These are phyloP conservation scores for Sisymbrium altissimum DNA, from an alignment of 345 rosid species.

Conservation along the genomic window DNA sequence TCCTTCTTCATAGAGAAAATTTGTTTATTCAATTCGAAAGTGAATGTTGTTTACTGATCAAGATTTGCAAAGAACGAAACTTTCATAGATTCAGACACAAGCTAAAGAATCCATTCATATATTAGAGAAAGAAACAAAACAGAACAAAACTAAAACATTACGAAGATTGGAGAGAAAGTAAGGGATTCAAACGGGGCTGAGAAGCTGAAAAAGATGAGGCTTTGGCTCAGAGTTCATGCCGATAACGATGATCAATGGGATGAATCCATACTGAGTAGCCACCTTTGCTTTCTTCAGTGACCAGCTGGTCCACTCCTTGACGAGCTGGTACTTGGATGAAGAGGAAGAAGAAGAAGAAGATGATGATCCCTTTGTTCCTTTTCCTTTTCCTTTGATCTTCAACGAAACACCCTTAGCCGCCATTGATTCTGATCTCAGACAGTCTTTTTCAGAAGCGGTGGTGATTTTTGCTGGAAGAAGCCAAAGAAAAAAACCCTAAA, in stretches of 20 bases:
- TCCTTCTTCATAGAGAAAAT: not conserved
- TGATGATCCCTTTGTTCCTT: slow-evolving; percentile 39
- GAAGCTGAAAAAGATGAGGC: slow-evolving; percentile 72
- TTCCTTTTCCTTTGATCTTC: slow-evolving; percentile 50
- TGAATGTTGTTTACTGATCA: not conserved
- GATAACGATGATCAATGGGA: slow-evolving; percentile 76
- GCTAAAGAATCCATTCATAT: not conserved
- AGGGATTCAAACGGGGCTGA: slow-evolving; percentile 57
- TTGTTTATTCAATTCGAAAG: slow-evolving; percentile 16
- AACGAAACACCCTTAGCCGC: slow-evolving; percentile 43
- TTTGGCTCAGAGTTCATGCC: slow-evolving; percentile 98
- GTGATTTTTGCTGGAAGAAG: not conserved
- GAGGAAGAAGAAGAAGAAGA: slow-evolving; percentile 23
- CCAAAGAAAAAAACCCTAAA: slow-evolving; percentile 18
- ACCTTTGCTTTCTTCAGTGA: slow-evolving; percentile 77
- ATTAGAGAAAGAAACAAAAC: not conserved
- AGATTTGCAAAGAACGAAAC: slow-evolving; percentile 6
- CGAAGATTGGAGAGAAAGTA: not conserved
- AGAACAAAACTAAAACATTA: slow-evolving; percentile 3
- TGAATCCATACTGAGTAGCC: slow-evolving; percentile 81
- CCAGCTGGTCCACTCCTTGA: slow-evolving; percentile 94
- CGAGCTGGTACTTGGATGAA: slow-evolving; percentile 38
- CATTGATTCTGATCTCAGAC: slow-evolving; percentile 36
- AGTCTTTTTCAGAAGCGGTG: not conserved
- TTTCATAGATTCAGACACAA: not conserved